Evolutionary conservation across 768 basidiomycete genomes (phyloP), one percentile per base, ranked within the genome.

Genomic region (Termitomyces sp.): DNA sequence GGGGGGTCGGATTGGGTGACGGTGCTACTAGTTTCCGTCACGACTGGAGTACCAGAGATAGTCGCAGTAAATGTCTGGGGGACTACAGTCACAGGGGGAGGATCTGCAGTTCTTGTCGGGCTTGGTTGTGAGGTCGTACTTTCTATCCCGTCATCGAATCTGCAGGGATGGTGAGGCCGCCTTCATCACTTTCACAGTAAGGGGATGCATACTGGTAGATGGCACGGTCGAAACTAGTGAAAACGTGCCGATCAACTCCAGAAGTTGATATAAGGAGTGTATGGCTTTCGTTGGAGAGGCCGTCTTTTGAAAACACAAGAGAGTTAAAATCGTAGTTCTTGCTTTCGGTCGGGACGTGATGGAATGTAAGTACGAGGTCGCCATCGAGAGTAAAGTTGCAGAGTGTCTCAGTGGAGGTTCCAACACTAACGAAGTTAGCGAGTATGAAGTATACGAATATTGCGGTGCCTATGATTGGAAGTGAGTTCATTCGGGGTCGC

Each of bases 201-300:
- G 32, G 1, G 22, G 24, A 20, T 18, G 66, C 76, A 58, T 58
- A 78, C 78, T 76, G 77, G 65, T 79, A 79, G 20, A 73, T 70
- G 8, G 75, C 77, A 68, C 76, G 78, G 63, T 79, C 77, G 64
- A 79, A 79, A 56, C 70, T 75, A 28, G 78, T 67, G 57, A 70
- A 79, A n/a, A 75, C 65, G 45, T 70, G 55, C 15, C 65, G 60
- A 50, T 71, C 58, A 2, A 70, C 51, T 9, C 73, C 76, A 11
- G 71, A 68, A 3, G 75, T 75, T 1, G 70, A 69, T 58, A 79
- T 74, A 3, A 70, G 51, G 5, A 78, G 63, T 7, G 66, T 68
- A 55, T 78, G 77, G 9, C 69, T 58, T 1, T 49, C 48, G 58
- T 77, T 75, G 16, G 61, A 39, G 13, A 79, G 66, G 35, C 68